Base-by-base conservation (phyloP, 108 stramenopile species). In the Stephanodiscus triporus region DNA sequence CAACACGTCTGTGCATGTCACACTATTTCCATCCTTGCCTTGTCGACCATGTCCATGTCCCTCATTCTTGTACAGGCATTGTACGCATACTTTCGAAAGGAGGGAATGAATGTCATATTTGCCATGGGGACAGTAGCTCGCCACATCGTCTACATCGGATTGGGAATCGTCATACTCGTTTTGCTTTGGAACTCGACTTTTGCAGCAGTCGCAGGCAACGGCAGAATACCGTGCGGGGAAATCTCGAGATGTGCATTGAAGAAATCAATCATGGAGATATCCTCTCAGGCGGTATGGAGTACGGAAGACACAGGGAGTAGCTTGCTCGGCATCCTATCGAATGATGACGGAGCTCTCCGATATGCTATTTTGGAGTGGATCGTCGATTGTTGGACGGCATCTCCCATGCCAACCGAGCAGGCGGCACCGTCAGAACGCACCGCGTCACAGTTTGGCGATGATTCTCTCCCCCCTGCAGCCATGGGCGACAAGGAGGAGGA, bases 321-420 rank as follows among this genome's bases (percentile, higher is more conserved):
- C 30, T 8, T 71, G 1, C 30, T 53, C 6, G 70, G 70, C 8
- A 68, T 71, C 11, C 43, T 72, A 11, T 72, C 77, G 9, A 66
- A 78, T 9, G 77, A 71, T n/a, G 77, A 78, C 47, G 64, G 70
- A 11, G 61, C 65, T 5, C 59, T 78, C 14, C 70, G 77, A 5
- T 71, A 59, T 23, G 77, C 77, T 5, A 45, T 78, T 27, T 66
- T 78, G 20, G 70, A 66, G 19, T 78, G 77, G 77, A n/a, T 78
- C 23, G 40, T 78, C 20, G 70, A 78, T 40, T 64, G 50, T n/a
- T 78, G 70, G 77, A 49, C 63, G 56, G 34, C 60, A 8, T 63
- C 76, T 34, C 59, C 70, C 42, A 16, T 32, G 27, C 30, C 65
- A 59, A 56, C 63, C 9, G 51, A 55, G 9, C 64, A 34, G 19